Percentiles rank a stretch among this genome's conserved stretches.
These are phyloP conservation scores for Spergularia marina DNA, from an alignment of 148 eudicot genomes.

Conservation along the genomic window DNA sequence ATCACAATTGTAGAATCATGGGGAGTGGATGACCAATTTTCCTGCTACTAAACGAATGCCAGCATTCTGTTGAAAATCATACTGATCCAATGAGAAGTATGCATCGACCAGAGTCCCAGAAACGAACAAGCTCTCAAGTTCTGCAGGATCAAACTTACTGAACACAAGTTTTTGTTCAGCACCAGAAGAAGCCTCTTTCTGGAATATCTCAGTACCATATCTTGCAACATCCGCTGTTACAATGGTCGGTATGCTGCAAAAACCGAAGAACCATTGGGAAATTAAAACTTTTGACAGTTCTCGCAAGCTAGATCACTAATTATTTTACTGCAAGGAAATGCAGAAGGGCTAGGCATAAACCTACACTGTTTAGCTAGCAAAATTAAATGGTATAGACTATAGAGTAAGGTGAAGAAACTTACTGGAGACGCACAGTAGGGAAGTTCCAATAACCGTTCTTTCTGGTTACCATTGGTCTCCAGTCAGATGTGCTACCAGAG, in stretches of 20 bases:
- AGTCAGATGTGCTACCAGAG: constrained; percentile 74
- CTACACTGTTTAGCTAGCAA: background rate
- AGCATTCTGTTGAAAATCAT: constrained; percentile 75
- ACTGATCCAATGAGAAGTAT: constrained; percentile 64
- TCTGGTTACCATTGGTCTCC: constrained; percentile 67
- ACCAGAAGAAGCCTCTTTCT: constrained; percentile 48
- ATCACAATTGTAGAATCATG: constrained; percentile 22
- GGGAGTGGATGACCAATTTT: constrained; percentile 57
- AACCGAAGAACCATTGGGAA: background rate
- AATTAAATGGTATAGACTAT: background rate
- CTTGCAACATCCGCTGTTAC: constrained; percentile 44
- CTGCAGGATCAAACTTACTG: constrained; percentile 63
- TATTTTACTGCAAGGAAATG: background rate
- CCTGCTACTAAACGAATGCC: constrained; percentile 83
- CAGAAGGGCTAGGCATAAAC: too few species aligned
- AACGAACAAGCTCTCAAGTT: constrained; percentile 53
- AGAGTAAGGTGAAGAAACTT: constrained; percentile 42
- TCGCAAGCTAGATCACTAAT: background rate
- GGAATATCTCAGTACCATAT: constrained; percentile 70
- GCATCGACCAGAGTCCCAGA: constrained; percentile 62
- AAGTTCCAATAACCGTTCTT: constrained; percentile 63
- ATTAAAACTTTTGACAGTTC: constrained; percentile 6
- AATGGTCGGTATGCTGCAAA: constrained; percentile 73
- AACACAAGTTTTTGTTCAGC: constrained; percentile 51
- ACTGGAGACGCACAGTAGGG: constrained; percentile 78